Evolutionary conservation across 2,329 filamentous ascomycete species (phyloP), one percentile per base, ranked within the genome.

Genomic region (Colletotrichum sp.): DNA sequence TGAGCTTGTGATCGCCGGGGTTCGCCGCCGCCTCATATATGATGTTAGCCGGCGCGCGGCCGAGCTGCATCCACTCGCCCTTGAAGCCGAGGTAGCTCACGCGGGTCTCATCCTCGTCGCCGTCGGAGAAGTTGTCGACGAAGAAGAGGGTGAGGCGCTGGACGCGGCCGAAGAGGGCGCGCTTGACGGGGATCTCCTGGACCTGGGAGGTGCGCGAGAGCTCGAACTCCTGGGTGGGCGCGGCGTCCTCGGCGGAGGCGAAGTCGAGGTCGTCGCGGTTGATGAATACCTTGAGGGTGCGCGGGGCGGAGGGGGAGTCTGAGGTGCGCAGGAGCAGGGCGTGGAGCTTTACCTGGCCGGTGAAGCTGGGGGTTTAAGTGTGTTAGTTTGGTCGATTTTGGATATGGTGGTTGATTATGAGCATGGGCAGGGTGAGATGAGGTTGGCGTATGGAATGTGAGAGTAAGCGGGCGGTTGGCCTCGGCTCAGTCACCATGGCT

Each of bases 21-120:
- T 98, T 98, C 44, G 97, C 94, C 30, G 96, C 96, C 22, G 96
- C 94, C 89, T 99, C 97, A 85, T 99, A 99, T 77, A 98, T 81
- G 80, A 99, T 96, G 79, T 94, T 95, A 8, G 94, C 88, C 1
- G 97, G 96, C 82, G 96, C 95, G 71, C 94, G 90, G 63, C 93
- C 95, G 80, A 97, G 85, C 82, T 92, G 92, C 92, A 95, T 95
- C 88, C 94, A 98, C 84, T 96, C 94, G 22, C 95, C 95, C 84
- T 94, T 95, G 76, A 78, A 78, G 25, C 77, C 77, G 6, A 99
- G 78, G 86, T 98, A 99, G 77, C 89, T 93, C 3, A 99, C 84
- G 65, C 92, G 90, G 61, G 95, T 96, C 71, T 94, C 92, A 71
- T 98, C 95, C 82, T 96, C 95, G 16, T 95, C 94, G 0, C 92